Base-by-base conservation (phyloP, 768 basidiomycete genomes). In the Megacollybia marginata region DNA sequence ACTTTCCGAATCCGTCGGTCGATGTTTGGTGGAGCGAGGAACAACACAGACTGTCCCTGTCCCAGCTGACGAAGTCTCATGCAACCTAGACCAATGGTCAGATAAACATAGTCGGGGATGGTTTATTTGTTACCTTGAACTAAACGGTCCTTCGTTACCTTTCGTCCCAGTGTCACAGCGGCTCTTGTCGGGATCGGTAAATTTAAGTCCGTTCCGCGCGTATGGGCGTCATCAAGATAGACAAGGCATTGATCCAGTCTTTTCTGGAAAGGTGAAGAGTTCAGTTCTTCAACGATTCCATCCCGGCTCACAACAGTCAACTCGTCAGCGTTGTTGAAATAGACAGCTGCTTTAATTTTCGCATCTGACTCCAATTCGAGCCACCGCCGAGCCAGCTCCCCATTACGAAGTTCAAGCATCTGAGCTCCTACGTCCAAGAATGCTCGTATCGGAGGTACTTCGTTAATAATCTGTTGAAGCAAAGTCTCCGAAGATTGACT, bases 391-490 rank as follows among this genome's bases (percentile, higher is more conserved):
- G 66, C 73, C 5, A 80, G 47, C 20, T 73, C 61, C 2, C 55
- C 33, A 51, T 78, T 80, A 19, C 65, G 58, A 49, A 77, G 61
- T 42, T 80, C 78, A 9, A 80, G 60, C 62, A 81, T 74, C 52
- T 80, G 78, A 0, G 78, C 78, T 3, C 78, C 79, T 11, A 80
- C 77, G 42, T 80, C 78, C 13, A 80, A 59, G 16, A 80, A 58
- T 6, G 80, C 76, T 19, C 65, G 65, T 23, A 79, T 64, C n/a
- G 63, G 57, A 4, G 69, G 71, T 1, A 48, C 48, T 52, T 75
- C 66, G 0, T 50, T 18, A 10, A 65, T 63, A 4, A 80, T 15
- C 16, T 62, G 49, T 1, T 55, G 13, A 16, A 76, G 52, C 46
- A 72, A 59, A 15, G 64, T 53, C 0, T 12, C 2, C 2, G 63